Conservation (phyloP, 106 monocot genomes). For the Allium sativum region DNA sequence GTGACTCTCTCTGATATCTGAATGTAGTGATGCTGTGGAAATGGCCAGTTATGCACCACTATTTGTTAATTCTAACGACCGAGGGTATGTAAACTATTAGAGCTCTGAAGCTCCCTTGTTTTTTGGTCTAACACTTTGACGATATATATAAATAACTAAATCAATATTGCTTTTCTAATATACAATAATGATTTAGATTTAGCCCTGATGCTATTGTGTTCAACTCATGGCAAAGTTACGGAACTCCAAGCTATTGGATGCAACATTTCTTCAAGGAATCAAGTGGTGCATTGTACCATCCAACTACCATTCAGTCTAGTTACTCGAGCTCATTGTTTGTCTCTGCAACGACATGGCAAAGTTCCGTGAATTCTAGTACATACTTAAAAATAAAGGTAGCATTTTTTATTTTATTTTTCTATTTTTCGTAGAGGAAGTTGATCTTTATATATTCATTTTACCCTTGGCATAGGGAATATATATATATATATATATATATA, state of each 20-base stretch:
- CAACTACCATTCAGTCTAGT: conserved; percentile 31
- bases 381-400: conserved; percentile 79
- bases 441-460: not conserved
- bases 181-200: conserved; percentile 34
- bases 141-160: too few relatives aligned
- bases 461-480: not conserved
- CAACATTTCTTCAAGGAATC: conserved; percentile 86
- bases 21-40: conserved; percentile 64
- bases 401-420: not conserved
- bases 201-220: conserved; percentile 93
- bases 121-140: too few relatives aligned
- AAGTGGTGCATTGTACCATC: conserved; percentile 55
- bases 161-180: not conserved
- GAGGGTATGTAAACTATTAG: conserved; percentile 1
- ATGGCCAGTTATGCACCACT: conserved; percentile 93
- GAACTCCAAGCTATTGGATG: conserved; percentile 98
- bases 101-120: too few relatives aligned
- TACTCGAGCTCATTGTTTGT: conserved; percentile 35
- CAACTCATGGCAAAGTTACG: conserved; percentile 81
- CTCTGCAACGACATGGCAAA: conserved; percentile 73
- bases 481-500: too few relatives aligned
- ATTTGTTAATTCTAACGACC: conserved; percentile 70
- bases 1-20: conserved; percentile 2
- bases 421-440: not conserved
- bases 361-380: conserved; percentile 23